A percentile compares a stretch with the other conserved stretches of the same genome.
Conservation (phyloP, 1,284 basidiomycete species). For the Pyrrhoderma lamaoense region DNA sequence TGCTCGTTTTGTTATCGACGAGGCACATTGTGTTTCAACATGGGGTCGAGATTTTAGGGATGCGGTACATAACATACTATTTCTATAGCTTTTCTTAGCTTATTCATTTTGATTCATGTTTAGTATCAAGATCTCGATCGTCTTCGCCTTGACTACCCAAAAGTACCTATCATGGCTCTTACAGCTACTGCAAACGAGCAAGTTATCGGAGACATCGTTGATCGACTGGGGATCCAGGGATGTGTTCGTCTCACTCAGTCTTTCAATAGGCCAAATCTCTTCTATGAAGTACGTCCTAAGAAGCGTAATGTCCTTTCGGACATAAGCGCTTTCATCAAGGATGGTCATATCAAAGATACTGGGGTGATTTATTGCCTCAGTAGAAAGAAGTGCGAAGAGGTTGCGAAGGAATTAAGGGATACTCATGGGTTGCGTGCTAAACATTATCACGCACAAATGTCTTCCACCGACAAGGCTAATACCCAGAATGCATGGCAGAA, state of each 20-base stretch:
- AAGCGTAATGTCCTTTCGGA: conserved; percentile 48
- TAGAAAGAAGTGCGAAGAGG: conserved; percentile 69
- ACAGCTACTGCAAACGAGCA: conserved; percentile 88
- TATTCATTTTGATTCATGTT: conserved; percentile 14
- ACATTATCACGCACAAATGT: conserved; percentile 86
- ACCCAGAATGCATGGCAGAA: conserved; percentile 73
- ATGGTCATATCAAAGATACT: conserved; percentile 50
- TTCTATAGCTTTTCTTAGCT: not conserved
- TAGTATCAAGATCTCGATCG: conserved; percentile 65
- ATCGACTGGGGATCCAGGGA: conserved; percentile 54
- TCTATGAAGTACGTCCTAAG: conserved; percentile 73
- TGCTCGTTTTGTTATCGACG: conserved; percentile 92
- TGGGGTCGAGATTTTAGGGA: conserved; percentile 84
- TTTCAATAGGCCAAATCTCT: conserved; percentile 89
- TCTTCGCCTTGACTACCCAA: conserved; percentile 68
- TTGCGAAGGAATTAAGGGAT: conserved; percentile 60
- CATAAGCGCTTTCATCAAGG: conserved; percentile 70
- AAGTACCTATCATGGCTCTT: conserved; percentile 89
- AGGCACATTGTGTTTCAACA: conserved; percentile 87
- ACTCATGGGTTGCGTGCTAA: conserved; percentile 56
- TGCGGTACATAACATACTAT: conserved; percentile 40
- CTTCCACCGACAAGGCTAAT: conserved; percentile 52
- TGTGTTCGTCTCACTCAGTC: conserved; percentile 70
- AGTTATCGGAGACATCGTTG: conserved; percentile 75
- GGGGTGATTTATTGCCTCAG: conserved; percentile 87